phyloP scores from a whole-genome alignment of 2,329 filamentous ascomycete species.

The Paramyrothecium roridum region DNA sequence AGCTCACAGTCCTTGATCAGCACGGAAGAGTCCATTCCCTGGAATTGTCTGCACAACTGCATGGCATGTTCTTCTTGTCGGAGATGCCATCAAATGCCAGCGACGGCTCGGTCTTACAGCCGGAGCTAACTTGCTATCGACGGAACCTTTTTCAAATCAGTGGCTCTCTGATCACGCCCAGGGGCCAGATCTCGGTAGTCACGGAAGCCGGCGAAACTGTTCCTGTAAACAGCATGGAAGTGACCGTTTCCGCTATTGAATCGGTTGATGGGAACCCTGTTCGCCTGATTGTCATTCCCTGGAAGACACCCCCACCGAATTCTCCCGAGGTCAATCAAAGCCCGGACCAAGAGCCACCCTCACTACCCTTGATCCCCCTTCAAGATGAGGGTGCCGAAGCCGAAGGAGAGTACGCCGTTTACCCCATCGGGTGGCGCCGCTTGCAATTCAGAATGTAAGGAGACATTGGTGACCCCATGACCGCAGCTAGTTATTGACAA shows the following conservation, averaged over 20 bases:
- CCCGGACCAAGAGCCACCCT: constrained; percentile 79
- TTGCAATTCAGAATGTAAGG: constrained; percentile 82
- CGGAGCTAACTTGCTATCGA: constrained; percentile 91
- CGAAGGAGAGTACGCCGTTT: constrained; percentile 82
- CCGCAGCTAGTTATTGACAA: not conserved
- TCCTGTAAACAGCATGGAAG: constrained; percentile 77
- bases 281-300: constrained; percentile 93
- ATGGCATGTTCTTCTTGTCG: constrained; percentile 86
- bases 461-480: not conserved
- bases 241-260: constrained; percentile 88
- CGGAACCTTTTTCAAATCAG: constrained; percentile 96
- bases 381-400: constrained; percentile 55
- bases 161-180: constrained; percentile 77
- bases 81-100: constrained; percentile 66
- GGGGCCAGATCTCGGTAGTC: constrained; percentile 74
- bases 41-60: constrained; percentile 70
- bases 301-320: constrained; percentile 90
- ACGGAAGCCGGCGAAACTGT: constrained; percentile 82
- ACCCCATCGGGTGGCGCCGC: constrained; percentile 91
- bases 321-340: constrained; percentile 62
- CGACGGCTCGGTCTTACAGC: constrained; percentile 60
- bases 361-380: constrained; percentile 70
- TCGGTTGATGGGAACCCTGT: constrained; percentile 91
- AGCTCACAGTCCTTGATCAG: constrained; percentile 57
- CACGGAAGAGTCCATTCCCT: constrained; percentile 59